Conservation (phyloP, 208 protist genomes). For the Phytomonas sp. region DNA sequence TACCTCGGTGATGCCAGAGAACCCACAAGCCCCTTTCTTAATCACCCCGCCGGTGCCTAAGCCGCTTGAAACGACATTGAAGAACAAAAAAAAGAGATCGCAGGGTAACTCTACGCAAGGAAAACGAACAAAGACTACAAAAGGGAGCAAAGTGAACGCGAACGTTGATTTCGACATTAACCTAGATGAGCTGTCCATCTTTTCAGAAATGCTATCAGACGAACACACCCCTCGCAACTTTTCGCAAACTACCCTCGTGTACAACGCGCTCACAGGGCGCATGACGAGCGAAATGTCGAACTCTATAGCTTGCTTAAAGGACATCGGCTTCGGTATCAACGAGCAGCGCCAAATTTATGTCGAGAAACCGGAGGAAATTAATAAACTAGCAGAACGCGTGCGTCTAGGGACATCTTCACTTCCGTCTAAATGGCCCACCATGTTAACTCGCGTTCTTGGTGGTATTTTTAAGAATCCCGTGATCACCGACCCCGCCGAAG, state of each 20-base stretch:
- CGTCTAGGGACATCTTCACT: conserved; percentile 41
- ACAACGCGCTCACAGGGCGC: conserved; percentile 78
- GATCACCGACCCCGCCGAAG: conserved; percentile 64
- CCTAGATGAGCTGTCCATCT: conserved; percentile 25
- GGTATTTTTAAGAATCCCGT: conserved; percentile 43
- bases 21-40: neutral
- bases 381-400: conserved; percentile 52
- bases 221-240: conserved; percentile 2
- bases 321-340: conserved; percentile 78
- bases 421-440: conserved; percentile 64
- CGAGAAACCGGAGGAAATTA: conserved; percentile 44
- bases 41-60: neutral
- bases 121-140: neutral
- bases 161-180: conserved; percentile 14
- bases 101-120: neutral
- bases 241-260: conserved; percentile 49
- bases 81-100: neutral
- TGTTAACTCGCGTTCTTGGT: conserved; percentile 44
- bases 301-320: conserved; percentile 41
- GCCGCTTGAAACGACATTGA: neutral
- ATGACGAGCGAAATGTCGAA: conserved; percentile 70
- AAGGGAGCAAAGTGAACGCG: conserved; percentile 2
- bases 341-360: conserved; percentile 56
- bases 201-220: conserved; percentile 9
- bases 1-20: neutral